Conservation (phyloP, 108 stramenopile species). For the Chaetoceros tenuissimus region DNA sequence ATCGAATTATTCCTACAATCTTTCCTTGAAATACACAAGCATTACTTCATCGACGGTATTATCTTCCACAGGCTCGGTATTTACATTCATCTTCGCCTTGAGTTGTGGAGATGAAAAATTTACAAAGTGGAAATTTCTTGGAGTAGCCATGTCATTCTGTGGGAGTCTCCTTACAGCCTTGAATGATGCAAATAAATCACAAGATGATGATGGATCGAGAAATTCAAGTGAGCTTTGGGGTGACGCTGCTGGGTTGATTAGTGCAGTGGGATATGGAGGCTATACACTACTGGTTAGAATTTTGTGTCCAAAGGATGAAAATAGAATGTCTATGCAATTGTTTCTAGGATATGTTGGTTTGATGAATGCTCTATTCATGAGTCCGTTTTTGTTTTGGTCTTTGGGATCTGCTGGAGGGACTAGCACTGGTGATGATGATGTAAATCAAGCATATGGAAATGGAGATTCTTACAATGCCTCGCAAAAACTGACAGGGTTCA, state of each 20-base stretch:
- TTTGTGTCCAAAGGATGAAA: conserved; percentile 66
- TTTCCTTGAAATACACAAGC: conserved; percentile 65
- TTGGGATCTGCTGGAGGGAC: conserved; percentile 8
- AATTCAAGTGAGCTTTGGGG: conserved; percentile 28
- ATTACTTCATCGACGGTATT: conserved; percentile 91
- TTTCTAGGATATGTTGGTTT: conserved; percentile 91
- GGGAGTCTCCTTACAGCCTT: conserved; percentile 58
- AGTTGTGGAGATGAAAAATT: conserved; percentile 54
- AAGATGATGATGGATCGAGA: conserved; percentile 1
- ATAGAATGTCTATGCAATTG: conserved; percentile 77
- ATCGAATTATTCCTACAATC: conserved; percentile 85
- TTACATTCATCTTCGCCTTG: conserved; percentile 85
- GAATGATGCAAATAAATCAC: conserved; percentile 27
- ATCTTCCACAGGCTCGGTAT: conserved; percentile 83
- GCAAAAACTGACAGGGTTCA: conserved; percentile 34
- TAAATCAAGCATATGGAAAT: conserved; percentile 3
- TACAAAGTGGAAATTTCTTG: conserved; percentile 38
- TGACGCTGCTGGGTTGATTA: conserved; percentile 64
- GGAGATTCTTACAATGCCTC: conserved; percentile 1
- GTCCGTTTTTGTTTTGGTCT: conserved; percentile 54
- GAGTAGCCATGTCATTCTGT: conserved; percentile 57
- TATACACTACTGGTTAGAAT: conserved; percentile 67
- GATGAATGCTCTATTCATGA: conserved; percentile 50
- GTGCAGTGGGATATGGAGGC: conserved; percentile 77
- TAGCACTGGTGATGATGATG: conserved; percentile 11